phyloP scores from a whole-genome alignment of 441 rosid genomes.

The Pelargonium cotyledonis region DNA sequence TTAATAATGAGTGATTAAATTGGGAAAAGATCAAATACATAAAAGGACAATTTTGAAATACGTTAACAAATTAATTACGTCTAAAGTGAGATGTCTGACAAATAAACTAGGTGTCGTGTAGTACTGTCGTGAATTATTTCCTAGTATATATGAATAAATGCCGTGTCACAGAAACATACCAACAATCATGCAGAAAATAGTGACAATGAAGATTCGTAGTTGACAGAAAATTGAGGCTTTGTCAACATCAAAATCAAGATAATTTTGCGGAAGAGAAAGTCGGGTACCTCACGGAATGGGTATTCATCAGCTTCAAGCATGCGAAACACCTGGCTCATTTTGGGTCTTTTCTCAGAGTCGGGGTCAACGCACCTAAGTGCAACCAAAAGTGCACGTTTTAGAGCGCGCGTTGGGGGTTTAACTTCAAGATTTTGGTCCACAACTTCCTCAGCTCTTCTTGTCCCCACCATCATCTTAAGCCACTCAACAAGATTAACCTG shows the following conservation, averaged over 20 bases:
- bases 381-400: conserved; percentile 76
- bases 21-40: too few species aligned
- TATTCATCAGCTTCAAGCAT: conserved; percentile 94
- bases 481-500: conserved; percentile 96
- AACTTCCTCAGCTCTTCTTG: conserved; percentile 75
- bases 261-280: too few species aligned
- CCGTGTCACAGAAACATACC: neutral
- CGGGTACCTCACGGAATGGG: conserved; percentile 54
- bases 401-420: conserved; percentile 67
- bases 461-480: conserved; percentile 94
- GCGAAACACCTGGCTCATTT: conserved; percentile 90
- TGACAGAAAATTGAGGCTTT: neutral
- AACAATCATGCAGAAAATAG: neutral
- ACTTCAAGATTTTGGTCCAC: conserved; percentile 69
- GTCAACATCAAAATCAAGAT: too few species aligned
- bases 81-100: neutral
- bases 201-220: neutral
- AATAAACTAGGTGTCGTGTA: too few species aligned
- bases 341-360: conserved; percentile 81
- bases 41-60: too few species aligned
- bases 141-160: too few species aligned
- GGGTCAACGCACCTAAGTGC: conserved; percentile 95
- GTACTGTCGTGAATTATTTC: too few species aligned
- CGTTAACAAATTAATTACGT: neutral
- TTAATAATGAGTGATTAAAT: too few species aligned